phyloP scores from a whole-genome alignment of 768 basidiomycete species.

The Suillus lakei region DNA sequence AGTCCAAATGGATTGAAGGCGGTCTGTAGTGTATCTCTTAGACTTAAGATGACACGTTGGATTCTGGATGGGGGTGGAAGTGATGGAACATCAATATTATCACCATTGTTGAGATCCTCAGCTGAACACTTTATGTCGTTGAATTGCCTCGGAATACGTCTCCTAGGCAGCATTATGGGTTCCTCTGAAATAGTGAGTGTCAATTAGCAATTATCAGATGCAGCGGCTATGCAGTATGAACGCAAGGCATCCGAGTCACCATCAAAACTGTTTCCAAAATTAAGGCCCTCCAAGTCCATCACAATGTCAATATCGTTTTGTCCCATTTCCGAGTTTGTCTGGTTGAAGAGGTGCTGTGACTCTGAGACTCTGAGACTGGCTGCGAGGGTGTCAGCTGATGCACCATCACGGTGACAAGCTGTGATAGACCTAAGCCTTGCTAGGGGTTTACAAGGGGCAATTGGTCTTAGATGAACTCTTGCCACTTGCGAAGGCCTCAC shows the following conservation, averaged over 20 bases:
- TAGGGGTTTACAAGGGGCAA: not conserved
- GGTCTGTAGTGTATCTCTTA: slow-evolving; percentile 25
- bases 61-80: too few relatives aligned
- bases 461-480: not conserved
- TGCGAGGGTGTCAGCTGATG: not conserved
- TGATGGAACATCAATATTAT: too few relatives aligned
- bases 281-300: not conserved
- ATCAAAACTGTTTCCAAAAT: not conserved
- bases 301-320: too few relatives aligned
- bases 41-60: slow-evolving; percentile 20
- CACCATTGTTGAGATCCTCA: too few relatives aligned
- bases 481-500: not conserved
- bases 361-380: not conserved
- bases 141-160: too few relatives aligned
- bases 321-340: not conserved
- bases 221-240: too few relatives aligned
- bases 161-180: too few relatives aligned
- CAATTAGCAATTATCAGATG: too few relatives aligned
- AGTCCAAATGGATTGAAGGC: slow-evolving; percentile 25
- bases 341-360: not conserved
- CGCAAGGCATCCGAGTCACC: too few relatives aligned
- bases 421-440: not conserved
- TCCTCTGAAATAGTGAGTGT: too few relatives aligned
- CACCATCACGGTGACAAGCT: too few relatives aligned
- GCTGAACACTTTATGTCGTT: not conserved